A percentile compares a stretch with the other conserved stretches of the same genome.
Evolutionary conservation across 495 filamentous ascomycete species (phyloP).

Genomic region (Aspergillus ellipticus): DNA sequence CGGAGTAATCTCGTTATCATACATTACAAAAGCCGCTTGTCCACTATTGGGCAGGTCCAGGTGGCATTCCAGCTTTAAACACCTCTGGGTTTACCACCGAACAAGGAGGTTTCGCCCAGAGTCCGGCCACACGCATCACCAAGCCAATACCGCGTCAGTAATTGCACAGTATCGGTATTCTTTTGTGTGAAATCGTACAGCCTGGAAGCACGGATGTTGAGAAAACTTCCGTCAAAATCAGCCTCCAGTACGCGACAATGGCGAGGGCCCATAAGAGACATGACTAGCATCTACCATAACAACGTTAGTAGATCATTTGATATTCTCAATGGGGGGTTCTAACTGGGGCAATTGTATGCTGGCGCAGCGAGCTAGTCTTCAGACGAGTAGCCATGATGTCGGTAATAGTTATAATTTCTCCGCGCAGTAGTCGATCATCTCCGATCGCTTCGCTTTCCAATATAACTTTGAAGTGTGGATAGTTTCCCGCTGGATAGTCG

Average conservation of each 20-base stretch:
- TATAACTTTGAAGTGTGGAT: conserved; percentile 6
- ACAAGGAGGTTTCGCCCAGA: too few relatives aligned
- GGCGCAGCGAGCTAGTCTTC: conserved; percentile 4
- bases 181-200: conserved; percentile 1
- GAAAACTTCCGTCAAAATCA: not conserved
- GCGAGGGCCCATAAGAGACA: conserved; percentile 1
- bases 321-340: not conserved
- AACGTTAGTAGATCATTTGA: not conserved
- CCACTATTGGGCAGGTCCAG: too few relatives aligned
- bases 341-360: conserved; percentile 7
- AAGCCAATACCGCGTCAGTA: conserved; percentile 3
- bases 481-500: not conserved
- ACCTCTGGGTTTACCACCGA: too few relatives aligned
- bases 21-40: too few relatives aligned
- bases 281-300: not conserved
- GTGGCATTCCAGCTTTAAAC: too few relatives aligned
- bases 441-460: conserved; percentile 4
- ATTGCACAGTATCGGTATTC: not conserved
- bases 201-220: not conserved
- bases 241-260: conserved; percentile 1
- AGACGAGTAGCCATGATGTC: conserved; percentile 7
- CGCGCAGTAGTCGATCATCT: conserved; percentile 8
- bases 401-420: conserved; percentile 7
- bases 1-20: too few relatives aligned
- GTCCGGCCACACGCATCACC: not conserved